Evolutionary conservation across 257 asterid species (phyloP), one percentile per base, ranked within the genome.

Genomic region (Solanum chaucha): DNA sequence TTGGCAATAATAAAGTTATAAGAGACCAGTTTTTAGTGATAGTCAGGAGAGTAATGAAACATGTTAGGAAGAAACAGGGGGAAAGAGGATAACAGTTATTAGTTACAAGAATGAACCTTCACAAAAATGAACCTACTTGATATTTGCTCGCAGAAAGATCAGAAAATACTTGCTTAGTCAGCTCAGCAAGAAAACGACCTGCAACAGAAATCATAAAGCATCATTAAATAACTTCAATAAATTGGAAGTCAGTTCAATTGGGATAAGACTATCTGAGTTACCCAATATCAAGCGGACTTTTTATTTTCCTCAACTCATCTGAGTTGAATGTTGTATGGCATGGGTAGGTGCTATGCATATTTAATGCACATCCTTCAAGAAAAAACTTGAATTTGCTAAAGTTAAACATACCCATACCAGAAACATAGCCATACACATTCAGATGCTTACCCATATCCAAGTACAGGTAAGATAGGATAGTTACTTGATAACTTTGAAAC

Each of bases 161-260:
- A 20, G 93, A 82, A 89, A 97, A 95, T 34, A 97, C 99, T 93
- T 97, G 98, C 92, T 93, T 97, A 70, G 99, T 97, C 89, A 95
- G 91, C 93, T 97, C 99, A 80, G 92, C 99, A 82, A 97, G 94
- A 90, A 96, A 97, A 85, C 99, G 98, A 44, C 99, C 99, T 97
- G 96, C 88, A 81, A 28, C 86, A 87, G 86, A 87, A 91, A 82
- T 70, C 77, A 91, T 41, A 89, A 73, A 88, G 67, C 64, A 30
- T 17, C 26, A 28, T 48, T 48, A 81, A 48, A 17, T 48, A 81
- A 17, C 44, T 44, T 24, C 36, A 40, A n/a, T 64, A 75, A 75
- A 22, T 24, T 41, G 58, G 36, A 78, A 26, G 64, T 41, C 84
- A 41, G 84, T 44, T 78, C 61, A 24, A 14, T 34, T 71, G 78